Conservation (phyloP, 202 grass and related monocot species). For the Bolboschoenoplectus hybrid region DNA sequence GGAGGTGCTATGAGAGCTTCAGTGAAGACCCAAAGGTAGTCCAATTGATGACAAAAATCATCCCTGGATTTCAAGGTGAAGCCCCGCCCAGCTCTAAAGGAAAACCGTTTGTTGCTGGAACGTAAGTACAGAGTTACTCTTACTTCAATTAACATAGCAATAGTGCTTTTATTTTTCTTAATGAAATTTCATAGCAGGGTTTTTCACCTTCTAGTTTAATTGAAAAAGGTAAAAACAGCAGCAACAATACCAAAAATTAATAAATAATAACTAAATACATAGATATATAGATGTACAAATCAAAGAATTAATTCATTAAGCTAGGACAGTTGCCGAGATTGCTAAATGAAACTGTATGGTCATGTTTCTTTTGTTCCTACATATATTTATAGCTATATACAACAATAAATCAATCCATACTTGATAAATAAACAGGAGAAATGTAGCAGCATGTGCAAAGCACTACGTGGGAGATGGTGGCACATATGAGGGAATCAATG, state of each 20-base stretch:
- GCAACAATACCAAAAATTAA: neutral
- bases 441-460: constrained; percentile 71
- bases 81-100: constrained; percentile 51
- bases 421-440: constrained; percentile 37
- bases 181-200: neutral
- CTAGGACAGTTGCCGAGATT: neutral
- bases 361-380: neutral
- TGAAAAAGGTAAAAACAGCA: neutral
- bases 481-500: constrained; percentile 57
- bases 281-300: neutral
- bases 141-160: constrained; percentile 6
- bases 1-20: constrained; percentile 90
- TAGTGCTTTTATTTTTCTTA: constrained; percentile 10
- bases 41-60: constrained; percentile 69
- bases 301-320: neutral
- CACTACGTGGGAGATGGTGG: constrained; percentile 83
- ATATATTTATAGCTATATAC: neutral
- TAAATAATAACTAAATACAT: neutral
- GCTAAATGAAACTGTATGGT: neutral
- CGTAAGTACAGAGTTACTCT: constrained; percentile 44
- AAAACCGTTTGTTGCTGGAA: constrained; percentile 71
- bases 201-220: neutral
- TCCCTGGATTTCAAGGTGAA: constrained; percentile 80
- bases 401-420: constrained; percentile 13
- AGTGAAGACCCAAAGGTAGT: constrained; percentile 83